phyloP scores from a whole-genome alignment of 1,139 yeast genomes.

The Taphrina pruni region DNA sequence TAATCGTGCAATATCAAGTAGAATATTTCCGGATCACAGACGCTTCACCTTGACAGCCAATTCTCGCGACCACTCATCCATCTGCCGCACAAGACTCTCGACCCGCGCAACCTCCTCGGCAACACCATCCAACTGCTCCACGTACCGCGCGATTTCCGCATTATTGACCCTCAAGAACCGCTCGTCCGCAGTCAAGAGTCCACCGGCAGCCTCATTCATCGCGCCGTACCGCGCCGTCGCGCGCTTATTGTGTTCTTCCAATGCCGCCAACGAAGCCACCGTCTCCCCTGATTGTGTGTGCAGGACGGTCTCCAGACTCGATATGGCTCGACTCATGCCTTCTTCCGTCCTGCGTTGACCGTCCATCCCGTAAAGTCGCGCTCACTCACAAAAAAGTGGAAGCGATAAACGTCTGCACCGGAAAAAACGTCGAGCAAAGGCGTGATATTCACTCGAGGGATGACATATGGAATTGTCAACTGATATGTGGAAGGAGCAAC shows the following conservation, averaged over 20 bases:
- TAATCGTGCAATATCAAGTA: too few relatives aligned
- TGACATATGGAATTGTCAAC: too few relatives aligned
- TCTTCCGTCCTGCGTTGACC: constrained; percentile 11
- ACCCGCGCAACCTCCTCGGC: constrained; percentile 5
- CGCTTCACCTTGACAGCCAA: constrained; percentile 29
- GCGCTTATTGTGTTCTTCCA: not conserved
- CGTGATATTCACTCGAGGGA: too few relatives aligned
- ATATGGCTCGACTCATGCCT: not conserved
- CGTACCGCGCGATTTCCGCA: constrained; percentile 25
- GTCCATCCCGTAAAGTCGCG: not conserved
- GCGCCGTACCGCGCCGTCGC: constrained; percentile 9
- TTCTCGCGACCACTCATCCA: constrained; percentile 33
- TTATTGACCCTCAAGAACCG: constrained; percentile 3
- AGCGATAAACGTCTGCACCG: too few relatives aligned
- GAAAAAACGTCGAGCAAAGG: too few relatives aligned
- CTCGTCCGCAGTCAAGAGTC: constrained; percentile 11
- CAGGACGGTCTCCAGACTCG: not conserved
- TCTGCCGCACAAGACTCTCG: constrained; percentile 15
- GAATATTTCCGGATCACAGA: not conserved
- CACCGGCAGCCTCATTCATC: constrained; percentile 24
- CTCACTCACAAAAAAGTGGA: too few relatives aligned
- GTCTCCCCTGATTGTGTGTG: not conserved
- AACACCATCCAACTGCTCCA: constrained; percentile 20
- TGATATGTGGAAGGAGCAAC: too few relatives aligned
- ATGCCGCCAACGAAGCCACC: not conserved